Evolutionary conservation across 1,284 basidiomycete genomes (phyloP).

Genomic region (Sanghuangporus baumii): DNA sequence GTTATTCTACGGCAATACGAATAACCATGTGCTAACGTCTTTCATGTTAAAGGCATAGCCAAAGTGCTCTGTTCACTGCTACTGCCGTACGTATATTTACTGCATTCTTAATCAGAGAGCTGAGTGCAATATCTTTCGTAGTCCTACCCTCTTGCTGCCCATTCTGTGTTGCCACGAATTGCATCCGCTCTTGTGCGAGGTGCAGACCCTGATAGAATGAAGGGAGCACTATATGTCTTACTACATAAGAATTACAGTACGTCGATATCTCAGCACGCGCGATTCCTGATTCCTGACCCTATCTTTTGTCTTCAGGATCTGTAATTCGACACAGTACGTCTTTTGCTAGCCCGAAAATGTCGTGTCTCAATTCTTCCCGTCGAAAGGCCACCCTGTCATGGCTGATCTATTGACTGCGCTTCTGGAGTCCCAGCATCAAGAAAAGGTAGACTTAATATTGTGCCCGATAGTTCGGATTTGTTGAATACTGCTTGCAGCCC

Average conservation of each 20-base stretch:
- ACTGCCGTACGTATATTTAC: conserved; percentile 45
- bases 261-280: conserved; percentile 4
- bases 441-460: conserved; percentile 55
- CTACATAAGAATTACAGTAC: conserved; percentile 70
- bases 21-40: background rate
- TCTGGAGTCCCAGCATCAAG: conserved; percentile 84
- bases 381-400: conserved; percentile 62
- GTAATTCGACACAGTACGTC: conserved; percentile 3
- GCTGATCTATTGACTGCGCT: conserved; percentile 65
- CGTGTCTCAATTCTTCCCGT: conserved; percentile 25
- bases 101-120: background rate
- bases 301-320: conserved; percentile 51
- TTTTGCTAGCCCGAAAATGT: conserved; percentile 14
- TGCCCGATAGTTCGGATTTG: conserved; percentile 23
- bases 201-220: conserved; percentile 90
- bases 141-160: conserved; percentile 81
- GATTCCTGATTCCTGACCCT: background rate
- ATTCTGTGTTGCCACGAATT: conserved; percentile 65
- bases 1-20: too few species aligned
- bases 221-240: conserved; percentile 88
- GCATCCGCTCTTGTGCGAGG: conserved; percentile 73
- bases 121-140: conserved; percentile 24
- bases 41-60: conserved; percentile 52
- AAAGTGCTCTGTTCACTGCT: conserved; percentile 63
- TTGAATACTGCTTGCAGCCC: conserved; percentile 44